Evolutionary conservation across 2,329 filamentous ascomycete genomes (phyloP).

Genomic region (Sclerotinia trifoliorum): DNA sequence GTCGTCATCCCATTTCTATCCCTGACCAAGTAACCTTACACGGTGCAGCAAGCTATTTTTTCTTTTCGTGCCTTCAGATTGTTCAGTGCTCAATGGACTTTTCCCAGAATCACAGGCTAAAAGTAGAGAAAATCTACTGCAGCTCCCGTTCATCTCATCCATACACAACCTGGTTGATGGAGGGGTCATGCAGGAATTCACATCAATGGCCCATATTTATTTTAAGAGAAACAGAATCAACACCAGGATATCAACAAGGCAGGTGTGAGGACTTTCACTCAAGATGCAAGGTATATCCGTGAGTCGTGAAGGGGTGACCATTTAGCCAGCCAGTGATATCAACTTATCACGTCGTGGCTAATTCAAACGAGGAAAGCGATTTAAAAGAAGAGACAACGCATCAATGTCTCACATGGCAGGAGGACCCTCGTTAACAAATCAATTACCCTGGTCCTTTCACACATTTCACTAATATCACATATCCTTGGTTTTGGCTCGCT

Average conservation of each 20-base stretch:
- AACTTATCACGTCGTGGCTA: background rate
- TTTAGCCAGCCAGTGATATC: conserved; percentile 5
- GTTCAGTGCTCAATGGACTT: no score
- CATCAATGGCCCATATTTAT: conserved; percentile 5
- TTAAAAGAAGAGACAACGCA: conserved; percentile 32
- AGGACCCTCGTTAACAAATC: conserved; percentile 18
- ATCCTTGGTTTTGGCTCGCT: conserved; percentile 13
- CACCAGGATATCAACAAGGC: background rate
- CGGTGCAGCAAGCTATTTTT: background rate
- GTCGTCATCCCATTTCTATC: conserved; percentile 14
- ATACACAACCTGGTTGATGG: conserved; percentile 3
- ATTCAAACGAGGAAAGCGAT: conserved; percentile 14
- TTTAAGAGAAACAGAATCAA: background rate
- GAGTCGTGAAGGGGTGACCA: conserved; percentile 13
- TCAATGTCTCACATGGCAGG: conserved; percentile 34
- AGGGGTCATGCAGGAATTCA: conserved; percentile 4
- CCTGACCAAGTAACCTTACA: background rate
- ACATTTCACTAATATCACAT: conserved; percentile 16
- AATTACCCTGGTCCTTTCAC: conserved; percentile 1
- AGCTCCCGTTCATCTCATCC: background rate
- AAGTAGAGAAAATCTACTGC: background rate
- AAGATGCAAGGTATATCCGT: background rate
- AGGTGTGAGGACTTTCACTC: background rate
- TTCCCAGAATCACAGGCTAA: background rate
- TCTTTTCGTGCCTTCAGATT: conserved; percentile 1